A percentile compares a stretch with the other conserved stretches of the same genome.
Evolutionary conservation across 2,329 filamentous ascomycete genomes (phyloP).

Genomic region (Fusarium concolor): DNA sequence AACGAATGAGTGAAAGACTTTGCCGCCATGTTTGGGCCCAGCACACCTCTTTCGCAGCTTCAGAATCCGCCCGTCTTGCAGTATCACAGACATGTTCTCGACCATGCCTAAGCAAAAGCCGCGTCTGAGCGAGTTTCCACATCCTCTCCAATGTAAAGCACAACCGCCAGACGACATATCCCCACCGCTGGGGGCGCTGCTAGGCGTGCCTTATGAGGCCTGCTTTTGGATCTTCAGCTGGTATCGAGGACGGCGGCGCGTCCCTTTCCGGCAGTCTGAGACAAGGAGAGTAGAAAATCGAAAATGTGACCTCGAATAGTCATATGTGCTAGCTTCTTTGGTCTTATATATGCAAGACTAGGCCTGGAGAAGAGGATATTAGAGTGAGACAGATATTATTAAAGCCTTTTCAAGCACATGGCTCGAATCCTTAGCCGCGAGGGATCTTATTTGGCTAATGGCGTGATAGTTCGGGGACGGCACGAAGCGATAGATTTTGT

Average conservation of each 20-base stretch:
- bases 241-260: constrained; percentile 15
- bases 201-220: background rate
- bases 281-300: constrained; percentile 24
- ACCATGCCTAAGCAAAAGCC: constrained; percentile 13
- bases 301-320: constrained; percentile 12
- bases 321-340: constrained; percentile 4
- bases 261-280: constrained; percentile 24
- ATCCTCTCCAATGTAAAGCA: background rate
- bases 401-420: constrained; percentile 25
- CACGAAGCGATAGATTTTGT: background rate
- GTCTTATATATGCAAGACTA: background rate
- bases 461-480: constrained; percentile 6
- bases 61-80: background rate
- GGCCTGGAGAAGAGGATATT: background rate
- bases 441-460: background rate
- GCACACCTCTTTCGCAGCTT: constrained; percentile 5
- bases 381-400: background rate
- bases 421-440: background rate
- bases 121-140: constrained; percentile 2
- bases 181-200: background rate
- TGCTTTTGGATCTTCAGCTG: constrained; percentile 27
- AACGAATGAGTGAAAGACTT: constrained; percentile 3
- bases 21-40: constrained; percentile 23
- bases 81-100: constrained; percentile 1
- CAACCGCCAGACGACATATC: background rate